A percentile compares a stretch with the other conserved stretches of the same genome.
These are phyloP conservation scores for Didymella lethalis DNA, from an alignment of 2,329 filamentous ascomycete genomes.

Conservation along the genomic window DNA sequence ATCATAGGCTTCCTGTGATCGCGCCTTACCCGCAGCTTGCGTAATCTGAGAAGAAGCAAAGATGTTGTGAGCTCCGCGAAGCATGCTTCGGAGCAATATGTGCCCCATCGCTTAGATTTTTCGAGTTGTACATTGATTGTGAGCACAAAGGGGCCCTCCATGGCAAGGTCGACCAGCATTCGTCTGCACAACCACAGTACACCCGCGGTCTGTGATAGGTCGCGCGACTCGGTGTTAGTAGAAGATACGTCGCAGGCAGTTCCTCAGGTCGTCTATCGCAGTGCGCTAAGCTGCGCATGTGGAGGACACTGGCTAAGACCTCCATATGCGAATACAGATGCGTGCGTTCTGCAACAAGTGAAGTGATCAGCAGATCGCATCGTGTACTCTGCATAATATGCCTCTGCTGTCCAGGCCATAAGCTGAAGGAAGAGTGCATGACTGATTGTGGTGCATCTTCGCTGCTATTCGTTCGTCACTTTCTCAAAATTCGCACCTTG, in stretches of 20 bases:
- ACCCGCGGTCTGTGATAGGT: background rate
- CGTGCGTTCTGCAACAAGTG: slow-evolving; percentile 4
- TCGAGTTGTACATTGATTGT: background rate
- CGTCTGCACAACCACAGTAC: background rate
- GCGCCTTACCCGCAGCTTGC: background rate
- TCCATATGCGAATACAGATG: background rate
- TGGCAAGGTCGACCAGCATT: background rate
- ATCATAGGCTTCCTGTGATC: background rate
- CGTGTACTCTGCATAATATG: background rate
- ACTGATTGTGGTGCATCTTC: slow-evolving; percentile 1
- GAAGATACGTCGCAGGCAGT: background rate
- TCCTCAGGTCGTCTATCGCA: background rate
- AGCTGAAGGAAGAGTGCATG: slow-evolving; percentile 12
- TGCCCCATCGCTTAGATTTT: background rate
- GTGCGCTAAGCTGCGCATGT: background rate
- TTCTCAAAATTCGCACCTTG: slow-evolving; percentile 5
- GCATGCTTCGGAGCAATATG: background rate
- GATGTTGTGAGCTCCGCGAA: background rate
- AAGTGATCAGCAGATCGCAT: slow-evolving; percentile 1
- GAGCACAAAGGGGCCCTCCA: background rate
- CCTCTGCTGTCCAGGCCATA: slow-evolving; percentile 6
- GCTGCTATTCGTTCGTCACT: slow-evolving; percentile 24
- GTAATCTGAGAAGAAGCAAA: background rate
- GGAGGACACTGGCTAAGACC: background rate
- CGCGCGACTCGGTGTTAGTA: background rate